A percentile compares a stretch with the other conserved stretches of the same genome.
Conservation (phyloP, 2,329 filamentous ascomycete species). For the Amylocarpus encephaloides region DNA sequence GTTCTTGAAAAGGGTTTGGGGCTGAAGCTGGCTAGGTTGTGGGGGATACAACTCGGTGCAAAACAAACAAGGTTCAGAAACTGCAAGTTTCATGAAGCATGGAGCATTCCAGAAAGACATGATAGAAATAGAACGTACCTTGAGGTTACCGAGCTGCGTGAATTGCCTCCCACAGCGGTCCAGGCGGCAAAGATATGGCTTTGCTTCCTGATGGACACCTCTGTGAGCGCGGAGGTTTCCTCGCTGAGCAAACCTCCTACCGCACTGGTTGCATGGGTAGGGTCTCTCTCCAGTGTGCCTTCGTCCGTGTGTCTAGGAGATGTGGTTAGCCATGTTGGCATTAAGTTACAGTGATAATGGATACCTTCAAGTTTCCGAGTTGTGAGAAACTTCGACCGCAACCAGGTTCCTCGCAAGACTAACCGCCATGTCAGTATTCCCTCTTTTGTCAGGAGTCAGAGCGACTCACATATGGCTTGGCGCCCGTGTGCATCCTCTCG, state of each 20-base stretch:
- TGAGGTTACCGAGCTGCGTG: conserved; percentile 85
- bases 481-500: conserved; percentile 77
- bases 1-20: neutral
- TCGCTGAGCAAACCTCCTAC: conserved; percentile 76
- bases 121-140: conserved; percentile 45
- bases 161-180: conserved; percentile 84
- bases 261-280: conserved; percentile 72
- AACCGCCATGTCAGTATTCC: conserved; percentile 20
- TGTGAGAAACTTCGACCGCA: conserved; percentile 84
- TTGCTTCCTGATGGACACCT: conserved; percentile 70
- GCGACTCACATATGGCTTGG: conserved; percentile 78
- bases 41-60: conserved; percentile 1
- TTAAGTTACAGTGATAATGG: conserved; percentile 16
- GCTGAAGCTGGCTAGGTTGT: conserved; percentile 10
- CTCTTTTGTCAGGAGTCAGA: conserved; percentile 3
- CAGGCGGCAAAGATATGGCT: conserved; percentile 74
- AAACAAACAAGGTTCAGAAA: conserved; percentile 2
- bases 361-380: conserved; percentile 80
- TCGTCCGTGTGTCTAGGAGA: conserved; percentile 68
- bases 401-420: conserved; percentile 57
- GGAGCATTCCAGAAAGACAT: conserved; percentile 14
- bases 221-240: conserved; percentile 81
- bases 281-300: conserved; percentile 84
- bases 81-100: conserved; percentile 9
- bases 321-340: neutral